Evolutionary conservation across 2,329 filamentous ascomycete species (phyloP), one percentile per base, ranked within the genome.

Genomic region (Cordyceps tenuipes): DNA sequence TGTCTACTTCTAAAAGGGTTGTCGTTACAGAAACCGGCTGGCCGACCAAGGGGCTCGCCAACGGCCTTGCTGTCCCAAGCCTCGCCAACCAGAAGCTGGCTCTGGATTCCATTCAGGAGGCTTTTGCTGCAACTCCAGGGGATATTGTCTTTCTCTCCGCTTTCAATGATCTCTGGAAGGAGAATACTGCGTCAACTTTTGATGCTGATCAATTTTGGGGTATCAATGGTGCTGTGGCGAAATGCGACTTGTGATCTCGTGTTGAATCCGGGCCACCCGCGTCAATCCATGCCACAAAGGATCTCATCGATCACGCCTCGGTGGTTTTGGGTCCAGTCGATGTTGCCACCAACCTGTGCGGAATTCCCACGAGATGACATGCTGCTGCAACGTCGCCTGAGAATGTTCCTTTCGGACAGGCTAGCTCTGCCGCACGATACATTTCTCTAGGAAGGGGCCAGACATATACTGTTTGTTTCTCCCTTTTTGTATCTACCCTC

Each of bases 11-110:
- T 64, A 87, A 90, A 72, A 78, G 80, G 50, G 80, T 89, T 36
- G 77, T 93, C 43, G 85, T 95, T 65, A 91, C 89, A 1, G 91
- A 96, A 77, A 87, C 87, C 3, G 91, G 91, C 55, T 96, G 91
- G 91, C 91, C 91, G 47, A 85, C 82, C 70, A 72, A 82, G 65
- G 91, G 91, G 19, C 65, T 76, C 13, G 62, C 78, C 57, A 92
- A 94, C 69, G 83, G 84, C 2, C 68, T 70, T 19, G 90, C 90
- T n/a, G 76, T 92, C 2, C 88, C 90, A 0, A 84, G 84, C 13
- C 67, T 75, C n/a, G 74, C 78, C 12, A 84, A 91, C 64, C 91
- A 96, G 71, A 69, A 76, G 12, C 70, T 72, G 23, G 91, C 91
- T 12, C 71, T 96, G 41, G 70, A 75, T 6, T 86, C 85, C 26